phyloP scores from a whole-genome alignment of 192 early-diverging fungal species.

The Diversispora eburnea region DNA sequence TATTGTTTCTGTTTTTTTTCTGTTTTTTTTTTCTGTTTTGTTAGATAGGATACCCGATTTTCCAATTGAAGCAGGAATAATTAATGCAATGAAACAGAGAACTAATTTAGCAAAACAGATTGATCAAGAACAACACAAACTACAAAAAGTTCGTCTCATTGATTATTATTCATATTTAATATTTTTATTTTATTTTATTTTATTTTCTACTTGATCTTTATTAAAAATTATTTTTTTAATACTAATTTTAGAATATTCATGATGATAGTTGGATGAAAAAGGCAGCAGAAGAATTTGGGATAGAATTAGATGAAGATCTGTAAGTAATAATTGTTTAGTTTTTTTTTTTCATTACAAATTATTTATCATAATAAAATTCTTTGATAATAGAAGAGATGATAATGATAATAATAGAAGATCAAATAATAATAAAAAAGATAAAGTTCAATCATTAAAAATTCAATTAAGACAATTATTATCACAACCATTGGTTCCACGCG shows the following conservation, averaged over 20 bases:
- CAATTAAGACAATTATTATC: slow-evolving; percentile 47
- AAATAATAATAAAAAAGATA: slow-evolving; percentile 28
- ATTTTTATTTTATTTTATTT: not conserved
- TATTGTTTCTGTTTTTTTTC: not conserved
- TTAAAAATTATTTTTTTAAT: not conserved
- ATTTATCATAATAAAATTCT: slow-evolving; percentile 26
- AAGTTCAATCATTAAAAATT: slow-evolving; percentile 42
- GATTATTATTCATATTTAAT: slow-evolving; percentile 27
- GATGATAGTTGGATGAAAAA: slow-evolving; percentile 76
- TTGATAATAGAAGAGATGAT: slow-evolving; percentile 40
- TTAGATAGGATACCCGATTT: slow-evolving; percentile 65
- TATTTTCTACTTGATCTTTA: not conserved
- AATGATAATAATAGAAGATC: slow-evolving; percentile 28
- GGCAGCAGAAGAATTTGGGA: slow-evolving; percentile 74
- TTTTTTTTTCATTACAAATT: slow-evolving; percentile 38
- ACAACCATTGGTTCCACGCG: slow-evolving; percentile 46
- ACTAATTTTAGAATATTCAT: slow-evolving; percentile 30
- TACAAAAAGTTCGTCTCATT: slow-evolving; percentile 56
- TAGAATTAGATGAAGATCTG: slow-evolving; percentile 71
- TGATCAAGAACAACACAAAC: slow-evolving; percentile 72
- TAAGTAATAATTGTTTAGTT: slow-evolving; percentile 6
- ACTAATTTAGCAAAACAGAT: slow-evolving; percentile 79
- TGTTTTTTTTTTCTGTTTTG: slow-evolving; percentile 15
- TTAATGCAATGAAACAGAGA: slow-evolving; percentile 69
- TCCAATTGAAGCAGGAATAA: slow-evolving; percentile 72